Evolutionary conservation across 1,139 yeast genomes (phyloP), one percentile per base, ranked within the genome.

Genomic region (Geotrichum bryndzae): DNA sequence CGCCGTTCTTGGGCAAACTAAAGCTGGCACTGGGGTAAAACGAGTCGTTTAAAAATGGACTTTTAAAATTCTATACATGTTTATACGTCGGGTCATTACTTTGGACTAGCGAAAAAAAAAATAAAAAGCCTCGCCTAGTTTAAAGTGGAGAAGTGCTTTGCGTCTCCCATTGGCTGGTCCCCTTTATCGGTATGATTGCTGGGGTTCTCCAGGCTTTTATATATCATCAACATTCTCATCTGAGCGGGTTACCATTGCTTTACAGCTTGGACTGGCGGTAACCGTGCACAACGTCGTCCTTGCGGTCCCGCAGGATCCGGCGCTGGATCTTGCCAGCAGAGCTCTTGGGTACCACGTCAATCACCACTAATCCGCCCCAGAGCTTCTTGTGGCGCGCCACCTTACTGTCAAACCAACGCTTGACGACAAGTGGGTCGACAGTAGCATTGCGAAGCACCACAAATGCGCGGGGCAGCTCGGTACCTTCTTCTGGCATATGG

Each of bases 301-400:
- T 63, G 27, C 74, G 67, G 10, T 67, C 67, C 35, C 70, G 62
- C 18, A 74, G 61, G 25, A 65, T 48, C 15, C 76, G 66, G 22
- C 78, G 65, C 48, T 73, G 66, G 41, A 74, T 75, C 68, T 74
- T 74, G 10, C 77, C 78, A 1, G 74, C 67, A 5, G 75, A 72
- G 50, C 70, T 67, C 68, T 74, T 74, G 38, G 77, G 77, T 48
- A 74, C 68, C 25, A 55, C 68, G 41, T 70, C 72, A 11, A 73
- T 35, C 5, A 69, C 68, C 22, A 74, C 76, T 22, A 70, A 61
- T 1, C 77, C 77, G 2, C 77, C 78, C 72, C 76, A 72, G 2
- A 74, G 68, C 51, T 70, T 67, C 67, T 74, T 74, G 67, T 74
- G 77, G 56, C 68, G 65, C 22, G 78, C 73, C 10, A 74, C 76